Evolutionary conservation across 2,329 filamentous ascomycete species (phyloP), one percentile per base, ranked within the genome.

Genomic region (Epicoccum sorghinum): DNA sequence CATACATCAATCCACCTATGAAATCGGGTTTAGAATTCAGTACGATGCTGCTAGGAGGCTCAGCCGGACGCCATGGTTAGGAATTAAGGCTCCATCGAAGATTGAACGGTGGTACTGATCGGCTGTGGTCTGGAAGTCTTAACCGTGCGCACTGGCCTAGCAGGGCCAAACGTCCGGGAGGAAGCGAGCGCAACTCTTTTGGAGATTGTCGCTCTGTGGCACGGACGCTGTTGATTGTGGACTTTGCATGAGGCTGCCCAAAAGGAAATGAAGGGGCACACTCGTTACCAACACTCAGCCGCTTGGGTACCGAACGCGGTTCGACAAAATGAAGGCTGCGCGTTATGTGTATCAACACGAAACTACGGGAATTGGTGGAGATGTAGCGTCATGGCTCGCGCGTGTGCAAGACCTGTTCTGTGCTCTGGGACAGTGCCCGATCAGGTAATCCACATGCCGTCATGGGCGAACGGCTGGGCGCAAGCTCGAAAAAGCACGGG

Each of bases 131-230:
- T 68, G 57, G 61, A 65, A 55, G 59, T 49, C 52, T 48, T 49
- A 61, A 60, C 62, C 58, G 64, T 62, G 62, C 64, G 63, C 67
- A 66, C 62, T 61, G 62, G 68, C 60, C 64, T 62, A 65, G 61
- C 65, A 73, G 67, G 70, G 66, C 68, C 68, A 71, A 68, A 73
- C 69, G 69, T 70, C 65, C 71, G 71, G 71, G 71, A 74, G 62
- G 65, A 73, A 74, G 71, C 71, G 71, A 73, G 67, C 52, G 64
- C 60, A 64, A 60, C 46, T 55, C 62, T 62, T 61, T 63, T 50
- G 52, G 57, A 60, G 68, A 72, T 71, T 68, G 68, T 65, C 66
- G 68, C 68, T 68, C 61, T 59, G 55, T 62, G 62, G 70, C 69
- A 70, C 67, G 56, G 67, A 69, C 63, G 53, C 64, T 69, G 60